Evolutionary conservation across 2,329 filamentous ascomycete species (phyloP), one percentile per base, ranked within the genome.

Genomic region (Macroventuria anomochaeta): DNA sequence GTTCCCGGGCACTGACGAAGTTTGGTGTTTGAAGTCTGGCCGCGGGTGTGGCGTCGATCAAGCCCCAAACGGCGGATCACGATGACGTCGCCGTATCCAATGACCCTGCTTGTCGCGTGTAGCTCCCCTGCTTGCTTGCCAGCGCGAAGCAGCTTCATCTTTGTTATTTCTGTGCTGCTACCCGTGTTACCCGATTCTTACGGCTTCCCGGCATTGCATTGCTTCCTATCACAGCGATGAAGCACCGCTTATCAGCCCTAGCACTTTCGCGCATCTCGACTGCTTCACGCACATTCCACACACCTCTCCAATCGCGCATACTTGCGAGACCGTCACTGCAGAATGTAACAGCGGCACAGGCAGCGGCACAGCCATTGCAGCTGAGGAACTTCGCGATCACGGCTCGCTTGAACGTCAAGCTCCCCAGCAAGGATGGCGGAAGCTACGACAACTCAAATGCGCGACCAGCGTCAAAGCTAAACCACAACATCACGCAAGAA

Each of bases 401-500:
- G 17, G 50, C 49, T 2, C 48, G 39, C 10, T 26, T 61, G 18
- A 29, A 53, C 23, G 39, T 52, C 8, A 55, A 63, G 29, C 58
- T 51, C 5, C 59, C 58, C 3, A 67, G 61, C 13, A 47, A 21
- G 17, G 39, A 48, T 23, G 32, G 28, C 12, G 50, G 67, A 11
- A 53, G 53, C 8, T 71, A 69, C 49, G 62, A 69, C 20, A 70
- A 67, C 37, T 70, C 72, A 23, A 73, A 75, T 48, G 65, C 70
- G 11, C 61, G 68, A 33, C 75, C 76, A 0, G 77, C 76, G 0
- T 58, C 64, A 1, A 66, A 79, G 11, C 63, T 80, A 29, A 75
- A 77, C 51, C 74, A 81, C 32, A 70, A 78, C 46, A 70, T 81
- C 26, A 75, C 75, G 1, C 58, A 74, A 39, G 77, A 78, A 53